Conservation (phyloP, 306 rosid genomes). For the Canavalia gladiata region DNA sequence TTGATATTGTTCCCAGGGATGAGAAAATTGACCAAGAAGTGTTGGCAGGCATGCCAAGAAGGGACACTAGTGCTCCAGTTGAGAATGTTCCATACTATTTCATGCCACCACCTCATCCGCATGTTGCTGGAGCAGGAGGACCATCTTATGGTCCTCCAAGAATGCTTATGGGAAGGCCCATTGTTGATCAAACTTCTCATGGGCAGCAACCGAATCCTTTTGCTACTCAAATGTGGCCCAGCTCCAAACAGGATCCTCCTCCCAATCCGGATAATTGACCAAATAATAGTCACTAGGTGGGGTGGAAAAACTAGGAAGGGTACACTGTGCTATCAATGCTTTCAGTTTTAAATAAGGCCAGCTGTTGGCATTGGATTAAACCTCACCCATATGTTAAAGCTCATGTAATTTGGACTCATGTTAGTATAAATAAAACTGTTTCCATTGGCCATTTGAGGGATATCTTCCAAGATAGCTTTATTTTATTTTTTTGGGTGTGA, state of each 20-base stretch:
- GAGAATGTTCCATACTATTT: too few species aligned
- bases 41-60: slow-evolving; percentile 53
- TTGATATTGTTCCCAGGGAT: slow-evolving; percentile 64
- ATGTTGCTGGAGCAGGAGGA: neutral
- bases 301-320: neutral
- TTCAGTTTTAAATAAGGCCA: neutral
- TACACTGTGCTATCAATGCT: neutral
- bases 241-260: slow-evolving; percentile 50
- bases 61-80: neutral
- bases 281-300: neutral
- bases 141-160: slow-evolving; percentile 56
- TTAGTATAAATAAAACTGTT: neutral
- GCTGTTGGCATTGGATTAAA: too few species aligned
- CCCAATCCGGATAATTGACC: slow-evolving; percentile 56
- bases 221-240: slow-evolving; percentile 45
- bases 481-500: neutral
- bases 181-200: slow-evolving; percentile 46
- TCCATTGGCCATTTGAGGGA: neutral
- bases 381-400: neutral
- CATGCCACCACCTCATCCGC: neutral
- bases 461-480: neutral
- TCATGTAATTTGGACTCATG: too few species aligned
- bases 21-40: slow-evolving; percentile 56
- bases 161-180: slow-evolving; percentile 60
- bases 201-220: slow-evolving; percentile 53